These are phyloP conservation scores for Prototheca cutis DNA, from an alignment of 163 green algal genomes.

Conservation along the genomic window DNA sequence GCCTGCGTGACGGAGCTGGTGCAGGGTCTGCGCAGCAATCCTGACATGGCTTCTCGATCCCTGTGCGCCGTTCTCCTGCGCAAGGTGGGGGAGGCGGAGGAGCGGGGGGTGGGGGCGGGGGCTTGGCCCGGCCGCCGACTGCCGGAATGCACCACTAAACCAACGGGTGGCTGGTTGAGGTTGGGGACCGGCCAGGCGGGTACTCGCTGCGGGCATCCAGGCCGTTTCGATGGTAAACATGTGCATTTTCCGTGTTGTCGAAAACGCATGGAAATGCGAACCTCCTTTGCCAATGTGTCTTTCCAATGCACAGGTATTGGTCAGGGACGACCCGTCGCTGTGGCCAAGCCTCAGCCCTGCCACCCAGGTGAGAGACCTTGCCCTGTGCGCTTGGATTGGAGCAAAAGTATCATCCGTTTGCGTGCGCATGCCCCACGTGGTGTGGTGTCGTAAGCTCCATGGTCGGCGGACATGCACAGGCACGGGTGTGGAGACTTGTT, in stretches of 20 bases:
- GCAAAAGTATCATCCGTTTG: too few species aligned
- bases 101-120: neutral
- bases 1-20: conserved; percentile 47
- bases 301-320: conserved; percentile 49
- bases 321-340: conserved; percentile 56
- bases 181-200: too few species aligned
- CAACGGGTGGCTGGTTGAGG: too few species aligned
- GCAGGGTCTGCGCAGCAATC: conserved; percentile 31
- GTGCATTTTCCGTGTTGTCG: too few species aligned
- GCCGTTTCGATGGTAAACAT: neutral
- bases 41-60: conserved; percentile 33
- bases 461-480: too few species aligned
- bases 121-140: neutral
- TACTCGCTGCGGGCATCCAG: too few species aligned
- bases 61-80: conserved; percentile 73
- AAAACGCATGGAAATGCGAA: too few species aligned
- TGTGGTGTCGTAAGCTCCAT: too few species aligned
- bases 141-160: too few species aligned
- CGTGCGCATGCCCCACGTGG: too few species aligned
- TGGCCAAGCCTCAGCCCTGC: conserved; percentile 48
- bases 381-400: too few species aligned
- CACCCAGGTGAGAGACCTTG: conserved; percentile 42
- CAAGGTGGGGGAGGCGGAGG: conserved; percentile 27
- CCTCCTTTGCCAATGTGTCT: neutral
- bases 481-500: too few species aligned